Evolutionary conservation across 176 grass and related monocot genomes (phyloP), one percentile per base, ranked within the genome.

Genomic region (Phyllostachys edulis): DNA sequence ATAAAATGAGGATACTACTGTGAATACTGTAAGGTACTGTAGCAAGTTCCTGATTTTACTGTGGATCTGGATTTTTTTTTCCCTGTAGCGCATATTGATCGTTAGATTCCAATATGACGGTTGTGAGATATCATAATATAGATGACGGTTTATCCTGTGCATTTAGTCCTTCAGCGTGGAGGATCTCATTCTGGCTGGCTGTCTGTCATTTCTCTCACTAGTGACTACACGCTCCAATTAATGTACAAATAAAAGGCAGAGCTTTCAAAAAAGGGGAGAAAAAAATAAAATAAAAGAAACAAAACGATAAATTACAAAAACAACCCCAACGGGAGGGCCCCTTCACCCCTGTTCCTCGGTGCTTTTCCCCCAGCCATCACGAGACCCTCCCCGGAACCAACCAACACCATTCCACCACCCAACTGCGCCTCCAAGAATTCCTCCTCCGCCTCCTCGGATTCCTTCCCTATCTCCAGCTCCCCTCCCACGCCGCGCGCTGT

Each of bases 331-430:
- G 17, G 32, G 34, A 26, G 88, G 83, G 71, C 11, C 64, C 77
- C 32, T 34, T 34, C 32, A 34, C 32, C 32, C 54, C 67, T 87
- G 74, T 61, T 83, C 75, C 84, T 60, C 60, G 79, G 74, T 45
- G 89, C 89, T 86, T 86, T 90, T 90, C 63, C 80, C 88, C 84
- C 79, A 69, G 88, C 84, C 74, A 87, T 87, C 88, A 83, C 88
- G 88, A 90, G 73, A 20, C 84, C 73, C 24, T 70, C 41, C 15
- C 57, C 76, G 84, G 83, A 70, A 57, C 77, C 77, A 85, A 69
- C 70, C 73, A 78, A 86, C 88, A 20, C 71, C 69, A 23, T 51
- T 75, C 75, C 87, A 67, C 88, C 65, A 68, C 82, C 82, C 45
- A 74, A 66, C 76, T 41, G 54, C 84, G 86, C 66, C 70, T 72